Base-by-base conservation (phyloP, 169 alveolate species). In the Fabrea salina region DNA sequence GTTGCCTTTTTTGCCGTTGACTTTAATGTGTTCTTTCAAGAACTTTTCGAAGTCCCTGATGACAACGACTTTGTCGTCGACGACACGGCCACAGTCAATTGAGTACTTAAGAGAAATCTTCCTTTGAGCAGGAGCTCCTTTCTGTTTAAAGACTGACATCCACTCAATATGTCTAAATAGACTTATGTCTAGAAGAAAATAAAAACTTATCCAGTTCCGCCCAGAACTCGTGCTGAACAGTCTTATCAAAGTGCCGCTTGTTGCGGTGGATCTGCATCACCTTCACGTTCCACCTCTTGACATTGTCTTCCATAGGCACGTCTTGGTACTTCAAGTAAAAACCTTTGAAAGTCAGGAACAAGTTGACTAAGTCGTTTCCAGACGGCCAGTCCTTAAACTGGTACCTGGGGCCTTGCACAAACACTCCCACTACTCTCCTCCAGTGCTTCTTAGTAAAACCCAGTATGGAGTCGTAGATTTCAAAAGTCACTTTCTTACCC, bases 1-100 rank as follows among this genome's bases (percentile, higher is more conserved):
- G 87, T 97, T 97, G 79, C 98, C 98, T 71, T 96, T 89, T 91
- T 97, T 98, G 40, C 98, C 98, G 57, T 95, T 96, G 25, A 97
- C 99, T 92, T 98, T 98, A 82, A 97, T 96, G 76, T 94, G 90
- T 79, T 93, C 93, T 84, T 91, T 92, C 61, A 98, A 87, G 90
- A 94, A 98, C 87, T 95, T 95, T 83, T 95, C 99, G 96, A 95
- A 79, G 75, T 95, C 97, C 11, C 93, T 87, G 19, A 90, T 91
- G 79, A 89, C 93, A 70, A 96, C 89, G 75, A 96, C 96, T 72
- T 95, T 95, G 81, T 96, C 99, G 81, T 95, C 97, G 41, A 95
- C 97, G 37, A 98, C 98, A 49, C 90, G 93, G 40, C 97, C 79
- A 89, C 98, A 96, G 79, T 96, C 98, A 13, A 54, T 11, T 25